Conservation (phyloP, 805 yeast species). For the Blastobotrys mokoenaii region DNA sequence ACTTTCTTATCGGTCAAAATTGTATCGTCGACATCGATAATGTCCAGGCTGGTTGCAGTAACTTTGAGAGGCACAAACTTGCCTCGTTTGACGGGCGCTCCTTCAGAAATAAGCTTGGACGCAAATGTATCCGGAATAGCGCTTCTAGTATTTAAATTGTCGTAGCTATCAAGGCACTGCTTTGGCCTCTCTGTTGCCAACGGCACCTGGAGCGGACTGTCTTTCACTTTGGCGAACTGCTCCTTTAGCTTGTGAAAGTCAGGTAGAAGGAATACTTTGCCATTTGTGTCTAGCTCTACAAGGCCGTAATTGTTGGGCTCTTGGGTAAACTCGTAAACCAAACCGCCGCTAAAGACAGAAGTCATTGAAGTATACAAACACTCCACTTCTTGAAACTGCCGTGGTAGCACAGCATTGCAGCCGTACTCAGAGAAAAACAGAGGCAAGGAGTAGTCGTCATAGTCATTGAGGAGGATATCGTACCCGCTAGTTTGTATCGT, state of each 20-base stretch:
- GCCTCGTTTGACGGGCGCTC: constrained; percentile 27
- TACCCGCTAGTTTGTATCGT: constrained; percentile 76
- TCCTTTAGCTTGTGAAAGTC: constrained; percentile 46
- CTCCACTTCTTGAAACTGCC: constrained; percentile 67
- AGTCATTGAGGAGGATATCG: constrained; percentile 59
- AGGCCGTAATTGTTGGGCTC: constrained; percentile 76
- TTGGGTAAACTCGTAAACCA: constrained; percentile 73
- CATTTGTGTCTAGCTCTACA: constrained; percentile 42
- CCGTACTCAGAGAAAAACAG: constrained; percentile 89
- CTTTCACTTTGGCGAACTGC: constrained; percentile 2
- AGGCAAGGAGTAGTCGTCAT: constrained; percentile 60
- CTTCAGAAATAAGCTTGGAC: constrained; percentile 26
- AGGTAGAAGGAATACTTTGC: constrained; percentile 34
- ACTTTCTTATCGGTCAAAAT: constrained; percentile 13
- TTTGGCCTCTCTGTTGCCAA: constrained; percentile 9
- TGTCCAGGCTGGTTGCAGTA: constrained; percentile 15
- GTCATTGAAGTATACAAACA: constrained; percentile 68
- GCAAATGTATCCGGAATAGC: constrained; percentile 28
- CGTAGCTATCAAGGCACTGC: constrained; percentile 16
- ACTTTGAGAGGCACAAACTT: constrained; percentile 13
- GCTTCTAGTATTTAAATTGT: constrained; percentile 17
- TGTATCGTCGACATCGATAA: constrained; percentile 19
- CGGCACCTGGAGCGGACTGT: not conserved
- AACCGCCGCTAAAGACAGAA: constrained; percentile 73
- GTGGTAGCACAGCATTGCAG: constrained; percentile 74